A percentile compares a stretch with the other conserved stretches of the same genome.
phyloP scores from a whole-genome alignment of 169 alveolate genomes.

The Toxoplasma gondii region DNA sequence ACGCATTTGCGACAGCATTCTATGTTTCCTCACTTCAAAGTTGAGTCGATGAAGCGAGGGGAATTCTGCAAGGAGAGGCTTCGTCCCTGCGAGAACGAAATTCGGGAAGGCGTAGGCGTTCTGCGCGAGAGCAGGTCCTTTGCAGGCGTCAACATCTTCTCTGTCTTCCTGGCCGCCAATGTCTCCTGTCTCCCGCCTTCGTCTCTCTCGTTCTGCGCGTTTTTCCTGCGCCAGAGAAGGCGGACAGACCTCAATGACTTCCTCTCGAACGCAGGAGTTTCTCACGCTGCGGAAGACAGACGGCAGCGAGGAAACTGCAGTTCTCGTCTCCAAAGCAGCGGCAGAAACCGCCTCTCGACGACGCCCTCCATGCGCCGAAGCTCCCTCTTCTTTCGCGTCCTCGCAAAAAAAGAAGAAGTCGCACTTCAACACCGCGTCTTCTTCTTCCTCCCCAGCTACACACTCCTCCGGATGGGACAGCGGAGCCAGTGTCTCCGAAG shows the following conservation, averaged over 20 bases:
- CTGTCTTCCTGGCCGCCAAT: not conserved
- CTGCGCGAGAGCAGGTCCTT: not conserved
- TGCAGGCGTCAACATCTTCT: constrained; percentile 21
- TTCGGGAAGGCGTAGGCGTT: constrained; percentile 25
- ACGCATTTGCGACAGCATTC: too few species aligned
- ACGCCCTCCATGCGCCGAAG: not conserved
- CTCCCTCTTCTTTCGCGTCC: not conserved
- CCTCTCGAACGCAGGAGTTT: constrained; percentile 54
- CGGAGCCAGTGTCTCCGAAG: too few species aligned
- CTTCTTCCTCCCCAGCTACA: not conserved
- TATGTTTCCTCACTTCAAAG: not conserved
- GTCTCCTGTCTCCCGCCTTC: not conserved
- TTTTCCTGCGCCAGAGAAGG: constrained; percentile 18
- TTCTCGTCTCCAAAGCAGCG: not conserved
- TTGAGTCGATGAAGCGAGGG: constrained; percentile 22
- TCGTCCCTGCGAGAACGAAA: constrained; percentile 19
- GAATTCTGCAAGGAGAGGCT: not conserved
- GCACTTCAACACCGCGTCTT: constrained; percentile 7
- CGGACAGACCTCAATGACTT: constrained; percentile 55
- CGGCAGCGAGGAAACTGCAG: constrained; percentile 46
- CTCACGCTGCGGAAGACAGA: constrained; percentile 48
- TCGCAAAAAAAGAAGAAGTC: constrained; percentile 44
- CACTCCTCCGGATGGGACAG: not conserved
- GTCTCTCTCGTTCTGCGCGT: not conserved
- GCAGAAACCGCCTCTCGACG: not conserved